Percentiles rank a stretch among this genome's conserved stretches.
Conservation (phyloP, 768 basidiomycete genomes). For the Lactarius deliciosus region DNA sequence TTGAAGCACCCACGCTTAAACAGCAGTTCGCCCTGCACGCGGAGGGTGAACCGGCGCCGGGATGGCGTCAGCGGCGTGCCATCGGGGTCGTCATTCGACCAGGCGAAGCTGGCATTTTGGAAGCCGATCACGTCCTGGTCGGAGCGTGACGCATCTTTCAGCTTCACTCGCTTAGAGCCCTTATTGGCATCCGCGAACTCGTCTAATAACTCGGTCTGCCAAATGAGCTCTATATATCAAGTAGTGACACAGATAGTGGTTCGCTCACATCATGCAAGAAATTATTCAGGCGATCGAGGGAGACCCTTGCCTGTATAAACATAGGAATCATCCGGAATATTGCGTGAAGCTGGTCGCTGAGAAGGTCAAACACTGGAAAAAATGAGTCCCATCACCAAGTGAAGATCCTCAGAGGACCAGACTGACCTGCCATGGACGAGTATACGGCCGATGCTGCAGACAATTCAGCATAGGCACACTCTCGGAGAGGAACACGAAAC, state of each 20-base stretch:
- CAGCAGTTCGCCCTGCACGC: constrained; percentile 49
- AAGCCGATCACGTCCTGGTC: constrained; percentile 45
- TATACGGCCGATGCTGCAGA: constrained; percentile 34
- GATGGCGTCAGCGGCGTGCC: constrained; percentile 43
- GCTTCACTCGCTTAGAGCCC: constrained; percentile 21
- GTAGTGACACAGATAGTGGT: neutral
- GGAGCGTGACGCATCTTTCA: constrained; percentile 26
- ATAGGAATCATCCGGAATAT: constrained; percentile 32
- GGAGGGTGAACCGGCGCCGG: constrained; percentile 49
- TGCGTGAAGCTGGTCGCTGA: constrained; percentile 37
- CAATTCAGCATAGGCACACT: neutral
- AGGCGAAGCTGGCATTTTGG: constrained; percentile 53
- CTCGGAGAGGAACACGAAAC: neutral
- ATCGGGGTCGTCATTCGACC: constrained; percentile 44
- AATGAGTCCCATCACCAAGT: neutral
- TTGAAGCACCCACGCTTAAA: constrained; percentile 57
- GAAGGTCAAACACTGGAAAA: constrained; percentile 41
- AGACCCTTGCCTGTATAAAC: constrained; percentile 39
- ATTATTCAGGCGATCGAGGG: constrained; percentile 41
- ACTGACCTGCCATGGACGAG: constrained; percentile 33
- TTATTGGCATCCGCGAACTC: constrained; percentile 29
- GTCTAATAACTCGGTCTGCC: constrained; percentile 38
- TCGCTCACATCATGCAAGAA: constrained; percentile 38
- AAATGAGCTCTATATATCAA: neutral
- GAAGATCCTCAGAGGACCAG: neutral